Evolutionary conservation across 139 green algal genomes (phyloP).

Genomic region (Closterium sp.): DNA sequence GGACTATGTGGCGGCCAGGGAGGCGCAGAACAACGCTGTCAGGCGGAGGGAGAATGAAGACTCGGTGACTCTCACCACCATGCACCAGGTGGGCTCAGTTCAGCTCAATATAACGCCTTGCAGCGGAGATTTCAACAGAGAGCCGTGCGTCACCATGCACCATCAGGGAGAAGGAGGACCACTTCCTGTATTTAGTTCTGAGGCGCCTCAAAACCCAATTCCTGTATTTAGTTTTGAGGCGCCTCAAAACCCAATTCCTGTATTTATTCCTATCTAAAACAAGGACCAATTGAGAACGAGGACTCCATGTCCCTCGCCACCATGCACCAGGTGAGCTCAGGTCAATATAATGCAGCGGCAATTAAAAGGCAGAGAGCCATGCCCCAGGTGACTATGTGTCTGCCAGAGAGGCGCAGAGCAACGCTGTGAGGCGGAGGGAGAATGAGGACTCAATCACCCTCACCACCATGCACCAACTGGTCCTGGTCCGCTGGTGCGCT

Average conservation of each 20-base stretch:
- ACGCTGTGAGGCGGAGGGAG: background rate
- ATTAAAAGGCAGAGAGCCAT: too few relatives aligned
- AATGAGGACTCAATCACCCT: background rate
- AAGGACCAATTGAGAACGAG: too few relatives aligned
- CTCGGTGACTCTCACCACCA: constrained; percentile 12
- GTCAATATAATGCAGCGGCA: too few relatives aligned
- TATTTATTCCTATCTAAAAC: background rate
- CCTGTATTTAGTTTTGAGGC: background rate
- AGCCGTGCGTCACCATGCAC: too few relatives aligned
- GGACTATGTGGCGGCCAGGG: background rate
- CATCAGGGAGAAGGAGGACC: background rate
- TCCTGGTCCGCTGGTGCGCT: too few relatives aligned
- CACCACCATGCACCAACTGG: constrained; percentile 3
- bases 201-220: background rate
- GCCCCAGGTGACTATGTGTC: background rate
- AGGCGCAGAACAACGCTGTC: background rate
- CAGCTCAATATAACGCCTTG: background rate
- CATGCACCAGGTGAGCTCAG: too few relatives aligned
- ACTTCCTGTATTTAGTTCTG: too few relatives aligned
- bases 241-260: background rate
- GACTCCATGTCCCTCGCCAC: too few relatives aligned
- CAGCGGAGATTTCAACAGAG: background rate
- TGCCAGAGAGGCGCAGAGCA: background rate
- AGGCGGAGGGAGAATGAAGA: constrained; percentile 6
- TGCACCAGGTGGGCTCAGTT: background rate